Base-by-base conservation (phyloP, 768 basidiomycete species). In the Amanita inopinata region DNA sequence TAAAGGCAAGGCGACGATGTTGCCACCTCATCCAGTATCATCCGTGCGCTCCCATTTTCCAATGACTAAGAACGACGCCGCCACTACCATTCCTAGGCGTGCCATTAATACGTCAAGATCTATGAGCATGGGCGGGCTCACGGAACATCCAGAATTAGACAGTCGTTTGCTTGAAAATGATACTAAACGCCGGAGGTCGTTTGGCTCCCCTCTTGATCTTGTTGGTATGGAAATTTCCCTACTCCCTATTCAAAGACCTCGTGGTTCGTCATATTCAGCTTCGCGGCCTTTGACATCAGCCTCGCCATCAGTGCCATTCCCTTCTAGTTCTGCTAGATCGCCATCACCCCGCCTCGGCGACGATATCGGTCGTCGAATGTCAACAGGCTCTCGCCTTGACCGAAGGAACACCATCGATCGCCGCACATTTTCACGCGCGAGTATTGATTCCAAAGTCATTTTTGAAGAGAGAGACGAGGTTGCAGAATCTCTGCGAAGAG, bases 241-340 rank as follows among this genome's bases (percentile, higher is more conserved):
- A 25, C 50, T 61, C 24, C 61, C 64, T 44, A 59, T 64, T 37
- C 69, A 66, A 39, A 74, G 70, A 40, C 78, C 67, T 47, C 70
- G 69, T 36, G 64, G 69, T 25, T 70, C 71, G 2, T 69, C 70
- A 7, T 72, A 82, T 52, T 50, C 58, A 61, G 61, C 47, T 55
- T 68, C 66, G 66, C 51, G 63, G 59, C 36, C 63, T 64, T 18
- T 50, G 55, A n/a, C 55, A 60, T 57, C 37, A 67, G 61, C 45
- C 17, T 46, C 54, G 32, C 51, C 56, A 45, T 66, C 73, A 23
- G 66, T 87, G 31, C 82, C 84, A 3, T 84, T 88, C 54, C 80
- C 82, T 19, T 70, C 69, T 28, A 58, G 66, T 34, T 74, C 78
- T 27, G 60, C 66, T 41, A 73, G 72, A 41, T 70, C 74, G 8